Conservation (phyloP, 192 early-diverging fungal species). For the Linnemannia exigua region DNA sequence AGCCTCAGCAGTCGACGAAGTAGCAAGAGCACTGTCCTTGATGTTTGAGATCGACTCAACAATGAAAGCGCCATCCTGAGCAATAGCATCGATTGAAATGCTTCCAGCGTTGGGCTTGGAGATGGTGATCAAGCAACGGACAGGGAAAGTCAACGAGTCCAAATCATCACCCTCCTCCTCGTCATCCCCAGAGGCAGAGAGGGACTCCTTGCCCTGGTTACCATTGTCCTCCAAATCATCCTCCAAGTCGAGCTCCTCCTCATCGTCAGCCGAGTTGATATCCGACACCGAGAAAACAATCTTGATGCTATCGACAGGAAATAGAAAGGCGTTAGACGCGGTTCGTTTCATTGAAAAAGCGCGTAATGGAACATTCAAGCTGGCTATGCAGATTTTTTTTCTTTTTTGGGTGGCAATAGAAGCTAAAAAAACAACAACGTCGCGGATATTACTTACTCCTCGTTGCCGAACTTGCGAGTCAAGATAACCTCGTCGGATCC, state of each 20-base stretch:
- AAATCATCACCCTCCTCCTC: constrained; percentile 78
- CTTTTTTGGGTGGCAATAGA: not conserved
- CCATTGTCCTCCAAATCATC: constrained; percentile 63
- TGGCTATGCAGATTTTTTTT: not conserved
- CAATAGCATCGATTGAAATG: constrained; percentile 84
- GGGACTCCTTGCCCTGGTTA: constrained; percentile 38
- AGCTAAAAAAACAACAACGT: not conserved
- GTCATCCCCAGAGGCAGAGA: constrained; percentile 62
- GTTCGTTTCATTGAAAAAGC: not conserved
- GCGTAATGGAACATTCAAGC: not conserved
- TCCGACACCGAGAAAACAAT: constrained; percentile 90
- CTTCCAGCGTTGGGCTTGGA: constrained; percentile 77
- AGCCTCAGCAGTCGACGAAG: constrained; percentile 76
- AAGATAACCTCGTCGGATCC: constrained; percentile 86
- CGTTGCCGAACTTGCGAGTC: constrained; percentile 89
- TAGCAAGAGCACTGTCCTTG: constrained; percentile 73
- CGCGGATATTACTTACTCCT: constrained; percentile 72
- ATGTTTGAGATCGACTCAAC: constrained; percentile 86
- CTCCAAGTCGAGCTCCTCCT: constrained; percentile 72
- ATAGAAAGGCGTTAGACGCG: not conserved
- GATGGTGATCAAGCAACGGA: constrained; percentile 85
- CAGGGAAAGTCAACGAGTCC: constrained; percentile 72
- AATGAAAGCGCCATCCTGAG: constrained; percentile 88
- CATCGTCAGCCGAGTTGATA: constrained; percentile 82
- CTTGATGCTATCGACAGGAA: constrained; percentile 71